Evolutionary conservation across 352 stramenopile genomes (phyloP).

Genomic region (Aphanomyces cochlioides): DNA sequence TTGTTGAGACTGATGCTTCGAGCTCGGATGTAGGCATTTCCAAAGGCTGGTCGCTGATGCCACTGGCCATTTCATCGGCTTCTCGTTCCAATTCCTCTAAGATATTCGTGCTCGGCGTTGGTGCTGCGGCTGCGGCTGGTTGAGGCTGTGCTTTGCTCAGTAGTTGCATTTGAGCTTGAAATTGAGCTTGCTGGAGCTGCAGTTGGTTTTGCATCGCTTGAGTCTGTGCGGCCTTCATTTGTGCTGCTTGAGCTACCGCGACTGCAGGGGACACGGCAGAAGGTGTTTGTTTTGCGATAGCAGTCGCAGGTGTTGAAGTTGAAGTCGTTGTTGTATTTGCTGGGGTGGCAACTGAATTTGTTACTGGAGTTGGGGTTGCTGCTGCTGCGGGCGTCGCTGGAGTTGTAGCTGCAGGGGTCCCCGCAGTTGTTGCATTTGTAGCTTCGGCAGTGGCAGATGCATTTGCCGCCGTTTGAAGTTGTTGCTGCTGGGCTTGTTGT

Average conservation of each 20-base stretch:
- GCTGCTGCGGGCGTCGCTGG: neutral
- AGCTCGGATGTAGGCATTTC: slow-evolving; percentile 81
- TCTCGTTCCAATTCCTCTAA: slow-evolving; percentile 81
- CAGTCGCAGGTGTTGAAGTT: neutral
- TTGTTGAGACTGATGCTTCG: slow-evolving; percentile 37
- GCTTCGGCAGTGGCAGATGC: slow-evolving; percentile 6
- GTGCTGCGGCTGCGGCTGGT: slow-evolving; percentile 23
- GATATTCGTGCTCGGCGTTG: slow-evolving; percentile 43
- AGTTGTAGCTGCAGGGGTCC: neutral
- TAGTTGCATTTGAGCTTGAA: slow-evolving; percentile 51
- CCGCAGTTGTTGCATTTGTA: slow-evolving; percentile 42
- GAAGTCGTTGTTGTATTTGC: neutral
- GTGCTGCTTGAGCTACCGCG: neutral
- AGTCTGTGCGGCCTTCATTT: slow-evolving; percentile 7
- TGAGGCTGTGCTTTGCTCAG: slow-evolving; percentile 50
- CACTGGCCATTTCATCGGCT: slow-evolving; percentile 83
- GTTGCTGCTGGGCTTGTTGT: slow-evolving; percentile 64
- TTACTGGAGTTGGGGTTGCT: neutral
- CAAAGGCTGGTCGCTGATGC: slow-evolving; percentile 70
- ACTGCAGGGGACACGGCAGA: neutral
- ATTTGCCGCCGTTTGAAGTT: slow-evolving; percentile 34
- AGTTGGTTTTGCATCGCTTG: slow-evolving; percentile 27
- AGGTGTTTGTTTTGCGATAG: slow-evolving; percentile 5
- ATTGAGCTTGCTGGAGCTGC: slow-evolving; percentile 33
- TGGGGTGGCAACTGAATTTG: neutral